These are phyloP conservation scores for Cyberlindnera bimundalis DNA, from an alignment of 805 yeast genomes.

Conservation along the genomic window DNA sequence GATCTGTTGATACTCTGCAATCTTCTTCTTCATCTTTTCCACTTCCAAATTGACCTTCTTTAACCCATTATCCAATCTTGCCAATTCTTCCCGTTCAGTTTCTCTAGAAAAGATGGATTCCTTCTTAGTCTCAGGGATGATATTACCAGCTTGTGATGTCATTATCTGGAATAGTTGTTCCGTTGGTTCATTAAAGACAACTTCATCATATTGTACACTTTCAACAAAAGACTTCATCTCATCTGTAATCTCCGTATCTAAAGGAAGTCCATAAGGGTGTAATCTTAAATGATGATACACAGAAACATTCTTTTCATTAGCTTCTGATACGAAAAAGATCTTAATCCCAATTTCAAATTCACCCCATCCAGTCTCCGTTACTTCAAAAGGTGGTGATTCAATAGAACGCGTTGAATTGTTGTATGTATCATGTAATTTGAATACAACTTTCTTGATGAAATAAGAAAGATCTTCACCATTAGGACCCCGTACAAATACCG, in stretches of 20 bases:
- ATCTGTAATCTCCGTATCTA: constrained; percentile 30
- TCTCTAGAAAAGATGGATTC: constrained; percentile 43
- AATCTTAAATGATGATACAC: constrained; percentile 86
- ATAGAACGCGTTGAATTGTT: constrained; percentile 80
- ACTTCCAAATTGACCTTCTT: constrained; percentile 43
- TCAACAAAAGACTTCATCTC: constrained; percentile 42
- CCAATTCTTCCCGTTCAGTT: constrained; percentile 63
- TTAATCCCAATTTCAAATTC: constrained; percentile 92
- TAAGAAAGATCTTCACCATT: constrained; percentile 74
- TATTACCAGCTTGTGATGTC: constrained; percentile 62
- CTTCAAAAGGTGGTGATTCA: constrained; percentile 89
- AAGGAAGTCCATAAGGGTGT: constrained; percentile 68
- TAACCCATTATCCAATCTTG: constrained; percentile 46
- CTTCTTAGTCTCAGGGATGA: constrained; percentile 41
- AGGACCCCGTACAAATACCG: constrained; percentile 84
- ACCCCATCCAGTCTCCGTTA: constrained; percentile 99
- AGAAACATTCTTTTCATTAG: constrained; percentile 82
- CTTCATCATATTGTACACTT: constrained; percentile 75
- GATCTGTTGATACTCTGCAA: constrained; percentile 28
- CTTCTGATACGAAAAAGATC: constrained; percentile 80
- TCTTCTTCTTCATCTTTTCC: constrained; percentile 36
- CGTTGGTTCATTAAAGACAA: constrained; percentile 94
- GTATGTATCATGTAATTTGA: constrained; percentile 93
- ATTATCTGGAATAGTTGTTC: constrained; percentile 79
- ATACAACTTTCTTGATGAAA: constrained; percentile 84